These are phyloP conservation scores for Trametes cubensis DNA, from an alignment of 768 basidiomycete genomes.

Conservation along the genomic window DNA sequence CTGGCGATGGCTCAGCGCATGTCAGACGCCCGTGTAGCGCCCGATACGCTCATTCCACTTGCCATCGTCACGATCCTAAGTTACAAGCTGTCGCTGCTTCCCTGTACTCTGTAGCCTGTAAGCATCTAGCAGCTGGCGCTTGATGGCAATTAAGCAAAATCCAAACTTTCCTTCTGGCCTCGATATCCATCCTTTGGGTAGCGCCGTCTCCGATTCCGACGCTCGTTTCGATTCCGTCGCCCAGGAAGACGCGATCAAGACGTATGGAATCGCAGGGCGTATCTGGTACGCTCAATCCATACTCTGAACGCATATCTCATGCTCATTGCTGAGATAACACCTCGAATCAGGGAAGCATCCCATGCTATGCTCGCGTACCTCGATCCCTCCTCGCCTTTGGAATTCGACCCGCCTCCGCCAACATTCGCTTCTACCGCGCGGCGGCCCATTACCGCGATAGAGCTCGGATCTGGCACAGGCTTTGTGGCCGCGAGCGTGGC, in stretches of 20 bases:
- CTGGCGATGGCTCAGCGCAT: neutral
- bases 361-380: constrained; percentile 30
- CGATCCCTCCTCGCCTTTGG: constrained; percentile 15
- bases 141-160: constrained; percentile 14
- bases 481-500: constrained; percentile 56
- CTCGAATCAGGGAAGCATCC: constrained; percentile 32
- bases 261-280: constrained; percentile 82
- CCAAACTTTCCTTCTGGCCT: constrained; percentile 52
- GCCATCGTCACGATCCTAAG: too few species aligned
- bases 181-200: constrained; percentile 39
- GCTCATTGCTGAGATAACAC: neutral
- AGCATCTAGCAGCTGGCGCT: too few species aligned
- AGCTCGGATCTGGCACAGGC: constrained; percentile 82
- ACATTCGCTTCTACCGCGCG: neutral
- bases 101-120: too few species aligned
- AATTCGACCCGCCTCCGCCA: constrained; percentile 45
- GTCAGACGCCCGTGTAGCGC: too few species aligned
- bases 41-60: too few species aligned
- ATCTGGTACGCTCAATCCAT: constrained; percentile 59
- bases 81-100: too few species aligned
- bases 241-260: constrained; percentile 62
- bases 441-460: constrained; percentile 49
- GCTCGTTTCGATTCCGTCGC: constrained; percentile 36
- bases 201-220: constrained; percentile 12
- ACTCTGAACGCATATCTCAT: neutral